Conservation (phyloP, 441 rosid genomes). For the Mallotus japonicus region DNA sequence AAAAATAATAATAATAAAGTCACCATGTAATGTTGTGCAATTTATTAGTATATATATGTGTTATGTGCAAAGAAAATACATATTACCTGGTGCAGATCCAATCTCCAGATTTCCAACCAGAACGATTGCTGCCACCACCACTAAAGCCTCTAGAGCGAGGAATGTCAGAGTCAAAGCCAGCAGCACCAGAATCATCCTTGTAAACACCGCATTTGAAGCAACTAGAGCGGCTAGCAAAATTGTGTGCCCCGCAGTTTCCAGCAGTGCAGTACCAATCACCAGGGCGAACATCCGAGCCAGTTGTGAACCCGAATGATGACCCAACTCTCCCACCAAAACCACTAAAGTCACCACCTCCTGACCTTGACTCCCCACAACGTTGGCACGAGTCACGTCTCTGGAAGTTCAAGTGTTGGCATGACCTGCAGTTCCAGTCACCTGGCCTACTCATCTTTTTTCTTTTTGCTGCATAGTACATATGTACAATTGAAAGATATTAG, state of each 20-base stretch:
- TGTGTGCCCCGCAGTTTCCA: slow-evolving; percentile 88
- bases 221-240: slow-evolving; percentile 83
- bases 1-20: too few relatives aligned
- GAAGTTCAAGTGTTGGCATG: slow-evolving; percentile 91
- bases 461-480: background rate
- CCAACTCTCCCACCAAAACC: slow-evolving; percentile 47
- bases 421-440: slow-evolving; percentile 97
- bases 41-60: too few relatives aligned
- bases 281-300: slow-evolving; percentile 82
- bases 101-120: slow-evolving; percentile 94
- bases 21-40: too few relatives aligned
- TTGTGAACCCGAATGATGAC: slow-evolving; percentile 44
- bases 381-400: slow-evolving; percentile 90
- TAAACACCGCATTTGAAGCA: slow-evolving; percentile 90
- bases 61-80: too few relatives aligned
- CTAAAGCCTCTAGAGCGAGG: slow-evolving; percentile 56
- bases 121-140: slow-evolving; percentile 47
- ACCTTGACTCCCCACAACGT: slow-evolving; percentile 70
- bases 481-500: background rate
- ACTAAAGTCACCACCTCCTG: slow-evolving; percentile 36
- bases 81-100: slow-evolving; percentile 86
- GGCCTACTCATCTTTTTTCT: slow-evolving; percentile 67
- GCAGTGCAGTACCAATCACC: slow-evolving; percentile 90
- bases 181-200: slow-evolving; percentile 52
- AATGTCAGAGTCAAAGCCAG: slow-evolving; percentile 43